Evolutionary conservation across 805 yeast genomes (phyloP), one percentile per base, ranked within the genome.

Genomic region (Saturnispora besseyi): DNA sequence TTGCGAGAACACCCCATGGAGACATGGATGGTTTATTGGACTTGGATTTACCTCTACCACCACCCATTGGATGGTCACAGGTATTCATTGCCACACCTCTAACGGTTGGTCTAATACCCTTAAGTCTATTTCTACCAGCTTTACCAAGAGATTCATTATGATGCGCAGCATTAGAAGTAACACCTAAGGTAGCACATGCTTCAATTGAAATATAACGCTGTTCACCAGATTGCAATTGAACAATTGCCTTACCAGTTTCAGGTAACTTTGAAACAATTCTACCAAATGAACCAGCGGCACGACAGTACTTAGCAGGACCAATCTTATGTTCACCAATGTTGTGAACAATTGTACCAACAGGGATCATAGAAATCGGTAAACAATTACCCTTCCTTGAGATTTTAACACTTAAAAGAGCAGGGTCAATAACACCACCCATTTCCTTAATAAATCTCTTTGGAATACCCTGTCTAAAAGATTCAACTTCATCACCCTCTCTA

Each of bases 31-130:
- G 77, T 73, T 88, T 91, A 71, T 91, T 90, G 56, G 96, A 87
- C 81, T 93, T 93, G 53, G 96, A 86, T 70, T 93, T 93, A 79
- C 99, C 99, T 77, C 99, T 83, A 72, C 99, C 99, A 83, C 99
- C 99, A 76, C 99, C 99, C 63, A 88, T 90, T 57, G 99, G 99
- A 74, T 93, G 99, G 69, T 93, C 97, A 65, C 82, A 80, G 56
- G 93, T 93, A 71, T 93, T 93, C 96, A 87, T 88, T 45, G 99
- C 98, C 59, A 88, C 87, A 78, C 99, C 99, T 74, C 99, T 84
- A 37, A 90, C 97, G 46, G 83, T 80, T 34, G 99, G 99, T 69
- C 98, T 82, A 62, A 84, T 82, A 55, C 98, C 99, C 64, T 85
- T 73, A 75, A 89, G 84, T 66, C 99, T 83, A 48, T 84, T 75